These are phyloP conservation scores for Boletus subcaerulescens DNA, from an alignment of 768 basidiomycete species.

Conservation along the genomic window DNA sequence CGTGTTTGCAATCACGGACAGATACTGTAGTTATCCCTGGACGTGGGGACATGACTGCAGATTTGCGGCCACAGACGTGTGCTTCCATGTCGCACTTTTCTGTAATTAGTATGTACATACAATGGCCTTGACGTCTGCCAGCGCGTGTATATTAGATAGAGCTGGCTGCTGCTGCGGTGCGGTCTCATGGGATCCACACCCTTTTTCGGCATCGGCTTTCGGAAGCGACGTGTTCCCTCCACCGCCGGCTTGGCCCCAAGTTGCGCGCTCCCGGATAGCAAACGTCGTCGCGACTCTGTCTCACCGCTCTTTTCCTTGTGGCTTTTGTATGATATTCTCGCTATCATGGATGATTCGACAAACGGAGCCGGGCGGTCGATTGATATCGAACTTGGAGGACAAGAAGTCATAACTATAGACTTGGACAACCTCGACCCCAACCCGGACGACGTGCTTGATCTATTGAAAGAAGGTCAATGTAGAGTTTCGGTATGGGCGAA, in stretches of 20 bases:
- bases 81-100: no score
- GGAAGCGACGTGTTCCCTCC: background rate
- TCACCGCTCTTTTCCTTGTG: background rate
- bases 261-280: background rate
- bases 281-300: background rate
- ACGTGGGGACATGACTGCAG: no score
- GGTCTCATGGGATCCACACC: no score
- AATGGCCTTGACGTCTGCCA: no score
- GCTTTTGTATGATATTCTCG: background rate
- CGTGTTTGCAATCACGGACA: no score
- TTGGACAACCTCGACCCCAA: constrained; percentile 81
- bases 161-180: no score
- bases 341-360: constrained; percentile 19
- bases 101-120: no score
- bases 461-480: constrained; percentile 70
- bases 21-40: no score
- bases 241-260: no score
- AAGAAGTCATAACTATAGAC: constrained; percentile 88
- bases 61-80: no score
- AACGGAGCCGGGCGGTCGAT: constrained; percentile 38
- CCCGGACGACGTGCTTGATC: constrained; percentile 69
- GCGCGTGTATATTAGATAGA: no score
- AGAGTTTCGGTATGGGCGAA: constrained; percentile 76
- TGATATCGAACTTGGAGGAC: constrained; percentile 76
- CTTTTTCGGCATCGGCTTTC: background rate